Evolutionary conservation across 164 flowering plant genomes (phyloP).

Genomic region (Tetrastigma voinierianum): DNA sequence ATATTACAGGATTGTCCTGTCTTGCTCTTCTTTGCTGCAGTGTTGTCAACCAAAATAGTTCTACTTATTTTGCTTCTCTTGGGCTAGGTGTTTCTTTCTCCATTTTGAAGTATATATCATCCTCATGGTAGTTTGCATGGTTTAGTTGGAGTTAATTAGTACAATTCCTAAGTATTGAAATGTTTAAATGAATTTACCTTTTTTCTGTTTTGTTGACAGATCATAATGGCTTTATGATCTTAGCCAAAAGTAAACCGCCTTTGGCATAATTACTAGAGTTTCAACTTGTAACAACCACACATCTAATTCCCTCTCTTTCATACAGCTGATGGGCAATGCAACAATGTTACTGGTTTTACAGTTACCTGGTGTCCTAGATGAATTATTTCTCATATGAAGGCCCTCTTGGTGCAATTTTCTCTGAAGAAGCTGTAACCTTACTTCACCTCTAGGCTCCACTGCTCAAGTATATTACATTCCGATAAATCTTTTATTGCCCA

Average conservation of each 20-base stretch:
- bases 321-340: constrained; percentile 62
- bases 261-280: neutral
- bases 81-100: too few relatives aligned
- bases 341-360: constrained; percentile 71
- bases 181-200: neutral
- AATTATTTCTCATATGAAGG: constrained; percentile 74
- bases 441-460: constrained; percentile 91
- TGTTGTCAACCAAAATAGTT: too few relatives aligned
- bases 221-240: too few relatives aligned
- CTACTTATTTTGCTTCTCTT: too few relatives aligned
- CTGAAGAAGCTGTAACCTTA: constrained; percentile 50
- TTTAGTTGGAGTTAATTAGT: too few relatives aligned
- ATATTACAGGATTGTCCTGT: too few relatives aligned
- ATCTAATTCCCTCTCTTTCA: neutral
- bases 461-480: constrained; percentile 62
- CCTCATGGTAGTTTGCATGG: too few relatives aligned
- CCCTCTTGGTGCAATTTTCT: constrained; percentile 78
- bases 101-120: too few relatives aligned
- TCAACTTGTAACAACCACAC: neutral
- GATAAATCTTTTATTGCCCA: neutral
- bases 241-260: neutral
- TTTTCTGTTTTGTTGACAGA: neutral
- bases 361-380: constrained; percentile 86
- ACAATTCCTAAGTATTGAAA: too few relatives aligned
- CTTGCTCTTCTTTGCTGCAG: too few relatives aligned